Evolutionary conservation across 2,329 filamentous ascomycete genomes (phyloP), one percentile per base, ranked within the genome.

Genomic region (Penicillium capsulatum): DNA sequence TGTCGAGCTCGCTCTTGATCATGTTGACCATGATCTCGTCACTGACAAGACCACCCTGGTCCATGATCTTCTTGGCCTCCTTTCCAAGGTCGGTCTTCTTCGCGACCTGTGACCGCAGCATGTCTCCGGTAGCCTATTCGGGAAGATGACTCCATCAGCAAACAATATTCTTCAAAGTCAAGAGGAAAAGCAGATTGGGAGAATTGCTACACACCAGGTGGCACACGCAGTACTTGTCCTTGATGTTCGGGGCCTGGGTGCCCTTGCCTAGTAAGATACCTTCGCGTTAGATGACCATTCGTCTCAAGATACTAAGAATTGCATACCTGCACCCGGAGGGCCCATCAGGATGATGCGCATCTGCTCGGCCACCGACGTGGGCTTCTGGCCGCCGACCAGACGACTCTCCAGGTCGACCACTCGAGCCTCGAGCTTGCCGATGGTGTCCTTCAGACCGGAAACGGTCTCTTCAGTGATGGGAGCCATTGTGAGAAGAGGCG

Each of bases 61-160:
- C 92, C 92, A 98, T 98, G 70, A 98, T 98, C 82, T 97, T 97
- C 83, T 98, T 98, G 54, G 92, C 92, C 75, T 96, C 89, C 64
- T 86, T 81, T 57, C 92, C 92, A 52, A 98, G 81, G 44, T 86
- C 72, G 42, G 92, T 98, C 82, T 97, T 96, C 74, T 94, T 94
- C 53, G 91, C 86, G 64, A 98, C 92, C 71, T 98, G 92, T 55
- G 90, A 94, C 63, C 92, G 89, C 63, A 98, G 80, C 92, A 98
- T 98, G 72, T 98, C 92, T 67, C 92, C 92, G 44, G 92, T 98
- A 50, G 92, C 92, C 90, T 96, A 59, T 35, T 48, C 33, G 17
- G 27, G 51, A 42, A 40, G 43, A 22, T 22, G n/a, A n/a, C n/a
- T 1, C 22, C 7, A 28, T 50, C 33, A 49, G 48, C 36, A 35